Conservation (phyloP, 2,329 filamentous ascomycete species). For the Penicillium brevicompactum region DNA sequence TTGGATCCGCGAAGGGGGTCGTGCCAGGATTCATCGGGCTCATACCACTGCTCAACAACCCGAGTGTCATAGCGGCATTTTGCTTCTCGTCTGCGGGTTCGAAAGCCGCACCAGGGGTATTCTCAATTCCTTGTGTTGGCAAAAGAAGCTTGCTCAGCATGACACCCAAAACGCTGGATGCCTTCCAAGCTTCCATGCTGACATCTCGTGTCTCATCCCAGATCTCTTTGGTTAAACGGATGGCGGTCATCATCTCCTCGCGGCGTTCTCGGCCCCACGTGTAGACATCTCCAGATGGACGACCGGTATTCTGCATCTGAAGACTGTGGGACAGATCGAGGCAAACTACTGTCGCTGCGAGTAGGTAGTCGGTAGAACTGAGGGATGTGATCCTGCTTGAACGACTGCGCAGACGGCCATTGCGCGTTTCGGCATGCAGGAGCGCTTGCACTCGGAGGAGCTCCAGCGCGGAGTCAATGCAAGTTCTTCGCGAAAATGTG, state of each 20-base stretch:
- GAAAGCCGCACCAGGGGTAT: constrained; percentile 27
- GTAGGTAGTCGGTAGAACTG: constrained; percentile 80
- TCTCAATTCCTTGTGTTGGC: constrained; percentile 29
- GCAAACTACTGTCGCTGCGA: constrained; percentile 81
- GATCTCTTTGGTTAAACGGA: constrained; percentile 74
- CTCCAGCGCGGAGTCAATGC: constrained; percentile 83
- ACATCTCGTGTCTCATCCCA: constrained; percentile 77
- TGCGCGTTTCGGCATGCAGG: constrained; percentile 72
- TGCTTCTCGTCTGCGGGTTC: constrained; percentile 58
- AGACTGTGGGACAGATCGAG: constrained; percentile 73
- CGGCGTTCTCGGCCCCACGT: constrained; percentile 55
- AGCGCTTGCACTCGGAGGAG: constrained; percentile 76
- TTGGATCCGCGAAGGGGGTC: constrained; percentile 31
- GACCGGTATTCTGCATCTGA: constrained; percentile 36
- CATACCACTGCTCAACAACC: constrained; percentile 66
- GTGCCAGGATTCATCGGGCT: constrained; percentile 47
- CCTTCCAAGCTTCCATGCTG: constrained; percentile 90
- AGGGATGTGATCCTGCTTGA: constrained; percentile 79
- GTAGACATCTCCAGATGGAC: constrained; percentile 42
- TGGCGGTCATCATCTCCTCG: constrained; percentile 72
- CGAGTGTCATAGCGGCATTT: constrained; percentile 71
- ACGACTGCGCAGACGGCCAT: constrained; percentile 70
- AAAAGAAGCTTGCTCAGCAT: constrained; percentile 75
- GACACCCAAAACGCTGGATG: constrained; percentile 74
- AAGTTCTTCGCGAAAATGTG: constrained; percentile 77